Evolutionary conservation across 2,329 filamentous ascomycete species (phyloP), one percentile per base, ranked within the genome.

Genomic region (Colletotrichum eremochloae): DNA sequence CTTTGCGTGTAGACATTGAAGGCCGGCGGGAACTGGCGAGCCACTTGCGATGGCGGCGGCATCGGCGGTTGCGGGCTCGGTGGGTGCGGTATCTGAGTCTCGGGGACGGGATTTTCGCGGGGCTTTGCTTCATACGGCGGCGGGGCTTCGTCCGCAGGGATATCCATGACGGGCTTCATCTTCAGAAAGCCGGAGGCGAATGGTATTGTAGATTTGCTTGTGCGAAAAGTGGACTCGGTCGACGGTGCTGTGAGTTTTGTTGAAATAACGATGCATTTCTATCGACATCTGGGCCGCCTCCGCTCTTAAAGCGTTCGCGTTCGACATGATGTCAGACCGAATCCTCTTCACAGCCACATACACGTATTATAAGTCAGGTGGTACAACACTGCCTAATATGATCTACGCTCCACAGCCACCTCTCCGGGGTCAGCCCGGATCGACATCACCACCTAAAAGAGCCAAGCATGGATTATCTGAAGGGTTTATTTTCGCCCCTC

Each of bases 1-100:
- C 67, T 60, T 48, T 74, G 73, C 18, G 53, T 38, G 52, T 75
- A 75, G 53, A 75, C 66, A 46, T 68, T 74, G 68, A 75, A 75
- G n/a, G 52, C 57, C 3, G 67, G 63, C 14, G 74, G 74, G 61
- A 75, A 75, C 52, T 72, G 73, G 46, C 74, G 70, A 38, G 71
- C 70, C 18, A 72, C 53, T 40, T 72, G 64, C 52, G 64, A 29
- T 9, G 36, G 29, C 29, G 69, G 68, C 31, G n/a, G 29, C 31
- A 31, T 31, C 12, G 46, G 31, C 48, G 33, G 60, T 40, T 31
- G 46, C 24, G 61, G 55, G 48, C 46, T 50, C 29, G 12, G 20
- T 31, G 36, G 53, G 62, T 31, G 36, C 42, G 58, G 15, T 40
- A 14, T 29, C 40, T 8, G n/a, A 15, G 18, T 40, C 5, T 42